A percentile compares a stretch with the other conserved stretches of the same genome.
These are phyloP conservation scores for Nannochloris sp. DNA, from an alignment of 139 green algal genomes.

Conservation along the genomic window DNA sequence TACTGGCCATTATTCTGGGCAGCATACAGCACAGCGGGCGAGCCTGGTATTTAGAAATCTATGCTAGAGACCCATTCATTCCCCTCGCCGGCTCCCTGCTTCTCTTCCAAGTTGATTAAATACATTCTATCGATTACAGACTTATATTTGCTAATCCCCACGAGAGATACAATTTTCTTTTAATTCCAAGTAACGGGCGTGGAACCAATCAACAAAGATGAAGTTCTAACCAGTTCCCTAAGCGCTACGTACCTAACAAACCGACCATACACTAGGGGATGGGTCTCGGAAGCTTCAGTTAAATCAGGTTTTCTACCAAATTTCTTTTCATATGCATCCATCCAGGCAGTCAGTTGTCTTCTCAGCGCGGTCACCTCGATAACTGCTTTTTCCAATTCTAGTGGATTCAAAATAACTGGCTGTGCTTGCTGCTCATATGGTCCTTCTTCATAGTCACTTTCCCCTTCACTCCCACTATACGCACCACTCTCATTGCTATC, in stretches of 20 bases:
- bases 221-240: constrained; percentile 5
- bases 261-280: constrained; percentile 7
- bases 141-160: too few species aligned
- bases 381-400: constrained; percentile 14
- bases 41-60: too few species aligned
- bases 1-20: too few species aligned
- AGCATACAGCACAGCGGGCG: too few species aligned
- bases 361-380: constrained; percentile 8
- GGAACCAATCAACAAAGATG: not conserved
- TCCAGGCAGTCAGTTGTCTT: constrained; percentile 11
- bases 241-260: constrained; percentile 19
- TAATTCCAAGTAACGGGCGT: constrained; percentile 4
- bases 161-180: too few species aligned
- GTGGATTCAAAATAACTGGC: not conserved
- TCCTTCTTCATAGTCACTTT: not conserved
- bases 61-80: too few species aligned
- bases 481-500: not conserved
- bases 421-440: too few species aligned
- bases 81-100: too few species aligned
- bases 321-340: constrained; percentile 8
- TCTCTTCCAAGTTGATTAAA: too few species aligned
- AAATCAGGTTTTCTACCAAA: constrained; percentile 7
- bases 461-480: not conserved
- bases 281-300: not conserved
- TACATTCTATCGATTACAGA: too few species aligned